Conservation (phyloP, 352 stramenopile species). For the Phytophthora megakarya region DNA sequence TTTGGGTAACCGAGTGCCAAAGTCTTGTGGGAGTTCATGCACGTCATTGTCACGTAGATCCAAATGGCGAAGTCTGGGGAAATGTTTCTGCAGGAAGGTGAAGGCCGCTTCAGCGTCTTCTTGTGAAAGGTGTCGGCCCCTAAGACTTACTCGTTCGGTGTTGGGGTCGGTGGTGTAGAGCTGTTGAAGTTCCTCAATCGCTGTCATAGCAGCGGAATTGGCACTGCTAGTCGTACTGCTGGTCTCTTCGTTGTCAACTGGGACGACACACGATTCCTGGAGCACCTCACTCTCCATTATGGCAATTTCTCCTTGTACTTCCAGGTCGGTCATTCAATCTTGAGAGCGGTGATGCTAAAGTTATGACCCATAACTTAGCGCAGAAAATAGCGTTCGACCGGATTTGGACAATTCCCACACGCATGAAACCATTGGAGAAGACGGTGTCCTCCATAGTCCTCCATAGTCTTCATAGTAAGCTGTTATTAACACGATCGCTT, state of each 20-base stretch:
- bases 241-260: conserved; percentile 21
- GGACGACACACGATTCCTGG: background rate
- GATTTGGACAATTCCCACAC: conserved; percentile 27
- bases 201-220: conserved; percentile 37
- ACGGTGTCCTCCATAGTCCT: conserved; percentile 9
- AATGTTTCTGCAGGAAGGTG: conserved; percentile 47
- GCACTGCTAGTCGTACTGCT: conserved; percentile 28
- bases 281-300: conserved; percentile 20
- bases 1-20: conserved; percentile 44
- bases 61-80: conserved; percentile 53
- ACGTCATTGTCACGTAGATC: conserved; percentile 67
- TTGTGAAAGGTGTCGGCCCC: conserved; percentile 35
- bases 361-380: conserved; percentile 6
- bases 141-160: conserved; percentile 53
- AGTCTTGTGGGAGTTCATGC: conserved; percentile 38
- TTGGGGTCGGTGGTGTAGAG: conserved; percentile 39
- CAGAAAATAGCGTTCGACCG: conserved; percentile 32
- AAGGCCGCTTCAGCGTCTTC: conserved; percentile 35
- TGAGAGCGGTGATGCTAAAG: conserved; percentile 19
- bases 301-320: background rate
- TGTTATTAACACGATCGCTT: too few species aligned
- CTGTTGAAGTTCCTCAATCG: conserved; percentile 57
- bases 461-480: too few species aligned
- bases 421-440: conserved; percentile 18
- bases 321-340: conserved; percentile 17